Evolutionary conservation across 768 basidiomycete species (phyloP), one percentile per base, ranked within the genome.

Genomic region (Kwoniella sp.): DNA sequence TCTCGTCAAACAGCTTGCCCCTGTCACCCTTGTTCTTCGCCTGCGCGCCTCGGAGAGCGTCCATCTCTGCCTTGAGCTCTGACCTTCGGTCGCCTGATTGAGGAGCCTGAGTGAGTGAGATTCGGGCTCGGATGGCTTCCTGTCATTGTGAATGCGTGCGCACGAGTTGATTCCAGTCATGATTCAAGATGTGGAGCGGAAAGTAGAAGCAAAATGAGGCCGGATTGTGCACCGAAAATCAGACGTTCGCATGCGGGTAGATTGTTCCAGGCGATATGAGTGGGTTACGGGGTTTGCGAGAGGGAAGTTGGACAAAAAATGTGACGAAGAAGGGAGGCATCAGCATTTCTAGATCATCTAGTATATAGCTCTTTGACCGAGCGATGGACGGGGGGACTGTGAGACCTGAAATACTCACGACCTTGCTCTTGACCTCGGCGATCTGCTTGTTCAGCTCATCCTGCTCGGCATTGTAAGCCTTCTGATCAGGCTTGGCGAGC

Each of bases 381-480:
- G n/a, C n/a, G n/a, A n/a, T n/a, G n/a, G n/a, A n/a, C n/a, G n/a
- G n/a, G n/a, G n/a, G n/a, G n/a, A n/a, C n/a, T n/a, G n/a, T n/a
- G n/a, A n/a, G n/a, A n/a, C n/a, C n/a, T n/a, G n/a, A n/a, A n/a
- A n/a, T n/a, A 85, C 91, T 77, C 72, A 92, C 95, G 64, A 93
- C 81, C 80, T 91, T 89, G 22, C 80, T 80, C 80, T 96, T 91
- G 53, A 92, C 80, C 51, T 82, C 83, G 64, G 94, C 93, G 72
- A 97, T 94, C 74, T 93, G 89, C 25, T 84, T 81, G 80, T 89
- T 92, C 68, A 94, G 82, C 73, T 81, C 86, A 57, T 89, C 87
- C 81, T 94, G 91, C 82, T 97, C 92, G 9, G 83, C 85, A 57
- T 96, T 90, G 78, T 89, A 89, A n/a, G 80, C 82, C 52, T 84